Percentiles rank a stretch among this genome's conserved stretches.
These are phyloP conservation scores for Tripterygium wilfordii DNA, from an alignment of 177 flowering plant species.

Conservation along the genomic window DNA sequence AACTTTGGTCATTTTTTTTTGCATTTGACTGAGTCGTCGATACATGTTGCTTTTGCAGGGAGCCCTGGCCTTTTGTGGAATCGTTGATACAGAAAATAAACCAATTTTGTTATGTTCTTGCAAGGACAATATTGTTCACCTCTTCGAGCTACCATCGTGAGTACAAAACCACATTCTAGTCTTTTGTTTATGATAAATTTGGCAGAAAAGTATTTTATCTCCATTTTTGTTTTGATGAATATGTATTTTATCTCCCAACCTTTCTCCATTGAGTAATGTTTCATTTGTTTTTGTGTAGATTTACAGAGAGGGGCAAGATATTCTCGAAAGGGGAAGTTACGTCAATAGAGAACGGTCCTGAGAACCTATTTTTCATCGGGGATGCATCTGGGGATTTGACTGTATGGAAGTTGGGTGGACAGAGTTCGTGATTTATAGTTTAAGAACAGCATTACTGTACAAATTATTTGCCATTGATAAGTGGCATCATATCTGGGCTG, in stretches of 20 bases:
- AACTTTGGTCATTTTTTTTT: neutral
- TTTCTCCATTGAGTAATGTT: neutral
- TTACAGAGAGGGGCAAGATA: constrained; percentile 30
- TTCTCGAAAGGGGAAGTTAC: constrained; percentile 21
- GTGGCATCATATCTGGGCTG: too few species aligned
- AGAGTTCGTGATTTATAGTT: too few species aligned
- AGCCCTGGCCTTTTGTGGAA: constrained; percentile 20
- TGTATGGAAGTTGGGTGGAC: constrained; percentile 25
- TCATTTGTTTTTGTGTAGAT: constrained; percentile 7
- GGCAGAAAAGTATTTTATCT: neutral
- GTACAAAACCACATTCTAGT: constrained; percentile 5
- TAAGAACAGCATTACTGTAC: too few species aligned
- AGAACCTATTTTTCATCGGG: constrained; percentile 29
- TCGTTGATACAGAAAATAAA: constrained; percentile 17
- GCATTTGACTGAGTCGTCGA: neutral
- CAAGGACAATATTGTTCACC: constrained; percentile 20
- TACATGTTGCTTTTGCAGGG: constrained; percentile 15
- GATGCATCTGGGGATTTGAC: constrained; percentile 23
- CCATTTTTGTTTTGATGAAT: neutral
- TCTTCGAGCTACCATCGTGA: constrained; percentile 34
- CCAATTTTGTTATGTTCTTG: constrained; percentile 24
- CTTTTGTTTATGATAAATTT: neutral
- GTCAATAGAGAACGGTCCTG: constrained; percentile 13
- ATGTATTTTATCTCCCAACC: neutral
- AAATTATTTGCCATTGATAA: too few species aligned